Evolutionary conservation across 2,329 filamentous ascomycete genomes (phyloP).

Genomic region (Colletotrichum orbiculare): DNA sequence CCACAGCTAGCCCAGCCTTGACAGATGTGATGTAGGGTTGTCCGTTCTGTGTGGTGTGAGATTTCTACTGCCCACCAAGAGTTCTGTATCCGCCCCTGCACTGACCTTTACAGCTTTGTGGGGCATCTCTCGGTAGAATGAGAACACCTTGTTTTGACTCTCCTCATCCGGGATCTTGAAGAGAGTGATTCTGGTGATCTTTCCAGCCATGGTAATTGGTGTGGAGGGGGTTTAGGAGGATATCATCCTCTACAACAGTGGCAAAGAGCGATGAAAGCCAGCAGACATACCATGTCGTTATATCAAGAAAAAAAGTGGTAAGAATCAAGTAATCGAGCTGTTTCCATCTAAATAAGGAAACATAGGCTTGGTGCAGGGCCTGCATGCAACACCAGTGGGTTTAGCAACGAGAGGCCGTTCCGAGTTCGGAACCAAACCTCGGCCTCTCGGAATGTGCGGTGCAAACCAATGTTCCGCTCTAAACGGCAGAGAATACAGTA

Average conservation of each 20-base stretch:
- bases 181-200: constrained; percentile 47
- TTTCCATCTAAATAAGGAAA: too few relatives aligned
- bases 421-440: constrained; percentile 19
- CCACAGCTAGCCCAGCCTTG: constrained; percentile 58
- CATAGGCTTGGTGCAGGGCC: too few relatives aligned
- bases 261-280: neutral
- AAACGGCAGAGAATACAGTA: too few relatives aligned
- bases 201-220: constrained; percentile 14
- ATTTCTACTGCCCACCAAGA: constrained; percentile 41
- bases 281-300: too few relatives aligned
- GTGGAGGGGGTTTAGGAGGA: neutral
- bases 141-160: constrained; percentile 45
- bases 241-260: neutral
- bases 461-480: too few relatives aligned
- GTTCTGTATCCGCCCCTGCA: neutral
- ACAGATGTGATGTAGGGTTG: constrained; percentile 69
- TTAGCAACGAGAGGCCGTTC: neutral
- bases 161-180: constrained; percentile 51
- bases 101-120: constrained; percentile 46
- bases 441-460: constrained; percentile 15
- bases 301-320: too few relatives aligned
- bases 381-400: too few relatives aligned
- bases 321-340: accelerated
- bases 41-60: constrained; percentile 54
- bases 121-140: constrained; percentile 47